These are phyloP conservation scores for Meira nashicola DNA, from an alignment of 1,284 basidiomycete species.

Conservation along the genomic window DNA sequence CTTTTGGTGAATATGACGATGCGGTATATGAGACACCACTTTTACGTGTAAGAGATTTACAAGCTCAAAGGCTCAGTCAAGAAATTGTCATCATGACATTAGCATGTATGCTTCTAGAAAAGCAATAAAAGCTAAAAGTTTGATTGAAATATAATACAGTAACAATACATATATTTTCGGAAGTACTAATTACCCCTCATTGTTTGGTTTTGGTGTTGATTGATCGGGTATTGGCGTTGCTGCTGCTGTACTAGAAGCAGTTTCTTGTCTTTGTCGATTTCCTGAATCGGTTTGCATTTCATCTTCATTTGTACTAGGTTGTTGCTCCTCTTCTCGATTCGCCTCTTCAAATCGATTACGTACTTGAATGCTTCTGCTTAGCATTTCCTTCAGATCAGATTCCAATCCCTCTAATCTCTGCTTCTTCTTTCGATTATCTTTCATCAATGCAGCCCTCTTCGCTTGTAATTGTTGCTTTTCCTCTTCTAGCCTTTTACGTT, in stretches of 20 bases:
- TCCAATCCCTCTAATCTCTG: conserved; percentile 5
- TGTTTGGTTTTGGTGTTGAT: background rate
- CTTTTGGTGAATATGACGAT: conserved; percentile 3
- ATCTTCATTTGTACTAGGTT: too few relatives aligned
- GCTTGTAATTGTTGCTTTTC: conserved; percentile 5
- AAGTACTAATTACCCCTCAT: background rate
- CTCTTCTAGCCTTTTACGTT: conserved; percentile 7
- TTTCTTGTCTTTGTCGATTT: background rate
- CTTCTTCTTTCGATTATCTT: conserved; percentile 4
- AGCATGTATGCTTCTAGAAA: conserved; percentile 3
- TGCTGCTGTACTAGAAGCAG: background rate
- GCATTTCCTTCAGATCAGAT: conserved; percentile 7
- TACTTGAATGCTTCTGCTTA: background rate
- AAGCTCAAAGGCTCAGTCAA: background rate
- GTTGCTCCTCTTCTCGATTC: background rate
- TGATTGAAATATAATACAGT: too few relatives aligned
- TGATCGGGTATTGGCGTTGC: background rate
- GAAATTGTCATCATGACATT: conserved; percentile 10
- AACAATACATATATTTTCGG: background rate
- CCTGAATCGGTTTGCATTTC: too few relatives aligned
- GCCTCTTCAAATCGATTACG: background rate
- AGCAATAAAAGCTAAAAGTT: background rate
- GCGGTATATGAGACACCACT: conserved; percentile 8
- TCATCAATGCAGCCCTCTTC: background rate
- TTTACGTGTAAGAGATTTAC: background rate